These are phyloP conservation scores for Aspergillus steynii DNA, from an alignment of 495 filamentous ascomycete genomes.

Conservation along the genomic window DNA sequence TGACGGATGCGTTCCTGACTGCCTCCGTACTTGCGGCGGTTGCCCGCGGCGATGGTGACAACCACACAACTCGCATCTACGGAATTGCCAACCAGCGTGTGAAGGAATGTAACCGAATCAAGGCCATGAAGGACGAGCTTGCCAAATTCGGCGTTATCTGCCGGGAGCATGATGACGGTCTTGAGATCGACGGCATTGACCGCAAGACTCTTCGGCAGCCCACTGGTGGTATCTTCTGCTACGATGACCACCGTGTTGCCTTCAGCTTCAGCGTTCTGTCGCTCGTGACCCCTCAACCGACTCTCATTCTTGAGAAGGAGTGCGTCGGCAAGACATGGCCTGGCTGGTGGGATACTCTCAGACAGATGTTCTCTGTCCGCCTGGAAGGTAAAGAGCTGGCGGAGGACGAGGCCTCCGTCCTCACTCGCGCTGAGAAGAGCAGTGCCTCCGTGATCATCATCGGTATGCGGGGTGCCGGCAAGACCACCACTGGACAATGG, in stretches of 20 bases:
- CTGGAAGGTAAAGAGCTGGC: constrained; percentile 71
- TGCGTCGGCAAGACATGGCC: constrained; percentile 99
- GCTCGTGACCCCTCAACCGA: constrained; percentile 68
- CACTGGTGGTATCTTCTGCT: constrained; percentile 76
- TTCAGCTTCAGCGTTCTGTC: constrained; percentile 98
- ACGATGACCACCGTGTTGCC: constrained; percentile 96
- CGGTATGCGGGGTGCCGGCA: constrained; percentile 96
- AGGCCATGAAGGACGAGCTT: constrained; percentile 93
- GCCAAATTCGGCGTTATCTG: constrained; percentile 93
- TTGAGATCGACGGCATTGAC: constrained; percentile 75
- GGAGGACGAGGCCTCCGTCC: constrained; percentile 33
- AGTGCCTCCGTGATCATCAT: constrained; percentile 82
- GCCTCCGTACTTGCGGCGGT: constrained; percentile 92
- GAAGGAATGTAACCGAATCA: constrained; percentile 97
- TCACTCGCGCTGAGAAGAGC: constrained; percentile 33
- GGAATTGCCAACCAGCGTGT: constrained; percentile 99
- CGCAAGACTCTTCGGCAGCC: constrained; percentile 61
- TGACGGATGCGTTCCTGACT: constrained; percentile 98
- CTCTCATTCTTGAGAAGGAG: constrained; percentile 82
- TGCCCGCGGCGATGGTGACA: constrained; percentile 59
- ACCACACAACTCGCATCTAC: constrained; percentile 74
- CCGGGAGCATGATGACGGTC: constrained; percentile 87
- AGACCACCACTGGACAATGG: constrained; percentile 90
- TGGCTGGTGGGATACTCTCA: constrained; percentile 93
- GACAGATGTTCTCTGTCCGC: constrained; percentile 69